Evolutionary conservation across 2,329 filamentous ascomycete genomes (phyloP).

Genomic region (Ilyonectria mors-panacis): DNA sequence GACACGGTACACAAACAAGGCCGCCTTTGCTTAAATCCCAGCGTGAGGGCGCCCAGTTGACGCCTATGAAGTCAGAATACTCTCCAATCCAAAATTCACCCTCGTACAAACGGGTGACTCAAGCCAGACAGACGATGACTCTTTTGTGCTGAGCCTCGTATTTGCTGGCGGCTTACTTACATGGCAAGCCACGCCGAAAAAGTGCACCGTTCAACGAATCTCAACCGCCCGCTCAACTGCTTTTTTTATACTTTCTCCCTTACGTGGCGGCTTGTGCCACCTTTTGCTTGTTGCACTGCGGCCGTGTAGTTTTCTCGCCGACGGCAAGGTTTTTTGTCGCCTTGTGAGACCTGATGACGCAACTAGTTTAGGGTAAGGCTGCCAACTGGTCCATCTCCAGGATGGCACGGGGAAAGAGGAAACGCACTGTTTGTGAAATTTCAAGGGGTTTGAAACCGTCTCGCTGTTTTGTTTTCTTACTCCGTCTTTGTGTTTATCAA

Average conservation of each 20-base stretch:
- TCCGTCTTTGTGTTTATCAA: background rate
- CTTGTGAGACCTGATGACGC: conserved; percentile 7
- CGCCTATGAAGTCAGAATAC: background rate
- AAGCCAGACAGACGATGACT: background rate
- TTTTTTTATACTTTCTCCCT: background rate
- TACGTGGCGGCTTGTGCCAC: background rate
- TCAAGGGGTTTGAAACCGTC: background rate
- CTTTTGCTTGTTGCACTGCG: background rate
- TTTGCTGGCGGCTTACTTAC: conserved; percentile 9
- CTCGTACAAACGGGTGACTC: background rate
- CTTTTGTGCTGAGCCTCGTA: background rate
- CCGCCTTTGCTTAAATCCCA: background rate
- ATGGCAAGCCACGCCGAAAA: background rate
- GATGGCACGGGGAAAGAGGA: background rate
- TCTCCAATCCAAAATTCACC: background rate
- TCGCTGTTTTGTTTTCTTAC: background rate
- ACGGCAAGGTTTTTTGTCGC: background rate
- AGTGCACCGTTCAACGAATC: background rate
- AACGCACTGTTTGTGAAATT: background rate
- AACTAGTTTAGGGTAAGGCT: background rate
- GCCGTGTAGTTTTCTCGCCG: background rate
- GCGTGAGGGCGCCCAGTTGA: background rate
- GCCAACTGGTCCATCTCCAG: background rate
- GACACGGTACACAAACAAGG: background rate
- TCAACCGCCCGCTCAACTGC: background rate